Evolutionary conservation across 2,329 filamentous ascomycete genomes (phyloP).

Genomic region (Fusarium napiforme): DNA sequence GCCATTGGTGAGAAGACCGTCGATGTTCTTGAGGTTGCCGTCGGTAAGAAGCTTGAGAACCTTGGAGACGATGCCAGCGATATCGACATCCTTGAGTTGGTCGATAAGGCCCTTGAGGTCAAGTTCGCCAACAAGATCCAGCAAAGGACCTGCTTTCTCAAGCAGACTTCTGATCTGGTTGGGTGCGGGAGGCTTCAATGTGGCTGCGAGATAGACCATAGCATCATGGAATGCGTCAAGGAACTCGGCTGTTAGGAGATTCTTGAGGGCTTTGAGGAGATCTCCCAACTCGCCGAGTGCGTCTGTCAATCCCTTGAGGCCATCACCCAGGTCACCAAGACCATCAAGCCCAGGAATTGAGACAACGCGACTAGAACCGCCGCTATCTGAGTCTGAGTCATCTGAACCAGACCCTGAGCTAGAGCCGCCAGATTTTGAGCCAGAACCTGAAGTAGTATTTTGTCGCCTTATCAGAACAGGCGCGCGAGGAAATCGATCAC

Average conservation of each 20-base stretch:
- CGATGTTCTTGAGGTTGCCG: constrained; percentile 49
- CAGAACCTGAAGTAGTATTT: constrained; percentile 17
- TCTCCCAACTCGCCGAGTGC: constrained; percentile 40
- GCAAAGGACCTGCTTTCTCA: constrained; percentile 43
- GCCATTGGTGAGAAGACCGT: constrained; percentile 51
- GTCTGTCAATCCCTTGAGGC: constrained; percentile 42
- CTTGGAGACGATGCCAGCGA: constrained; percentile 46
- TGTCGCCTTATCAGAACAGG: constrained; percentile 28
- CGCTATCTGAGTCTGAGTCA: constrained; percentile 1
- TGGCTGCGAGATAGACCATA: constrained; percentile 53
- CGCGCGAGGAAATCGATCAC: constrained; percentile 24
- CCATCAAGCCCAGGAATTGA: constrained; percentile 34
- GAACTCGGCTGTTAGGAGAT: constrained; percentile 53
- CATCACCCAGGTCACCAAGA: constrained; percentile 21
- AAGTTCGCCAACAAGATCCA: constrained; percentile 46
- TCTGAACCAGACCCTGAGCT: neutral
- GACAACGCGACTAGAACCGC: neutral
- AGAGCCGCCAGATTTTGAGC: neutral
- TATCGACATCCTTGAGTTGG: constrained; percentile 47
- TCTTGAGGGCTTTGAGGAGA: constrained; percentile 44
- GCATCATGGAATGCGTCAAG: constrained; percentile 54
- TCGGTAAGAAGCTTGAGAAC: constrained; percentile 47
- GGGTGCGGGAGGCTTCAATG: constrained; percentile 53
- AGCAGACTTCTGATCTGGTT: constrained; percentile 45
- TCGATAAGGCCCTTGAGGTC: constrained; percentile 50